phyloP scores from a whole-genome alignment of 2,329 filamentous ascomycete genomes.

The Sordariomycetes sp. region DNA sequence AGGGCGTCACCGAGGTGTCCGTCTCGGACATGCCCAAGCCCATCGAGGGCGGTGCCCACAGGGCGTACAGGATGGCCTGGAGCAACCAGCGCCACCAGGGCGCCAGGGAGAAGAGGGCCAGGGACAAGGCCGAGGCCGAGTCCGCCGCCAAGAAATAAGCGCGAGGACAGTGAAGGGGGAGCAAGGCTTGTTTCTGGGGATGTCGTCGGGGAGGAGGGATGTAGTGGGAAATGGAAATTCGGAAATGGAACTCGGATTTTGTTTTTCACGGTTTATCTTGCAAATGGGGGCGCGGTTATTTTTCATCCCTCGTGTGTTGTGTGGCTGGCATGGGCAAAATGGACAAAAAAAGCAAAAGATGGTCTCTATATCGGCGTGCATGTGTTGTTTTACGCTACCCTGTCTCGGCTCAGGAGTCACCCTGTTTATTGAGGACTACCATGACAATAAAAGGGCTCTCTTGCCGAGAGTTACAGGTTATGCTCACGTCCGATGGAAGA shows the following conservation, averaged over 20 bases:
- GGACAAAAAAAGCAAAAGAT: constrained; percentile 2
- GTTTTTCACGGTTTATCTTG: constrained; percentile 2
- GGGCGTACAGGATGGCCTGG: constrained; percentile 71
- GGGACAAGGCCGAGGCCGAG: constrained; percentile 76
- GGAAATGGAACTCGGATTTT: background rate
- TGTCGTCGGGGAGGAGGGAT: constrained; percentile 3
- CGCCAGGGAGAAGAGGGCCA: constrained; percentile 83
- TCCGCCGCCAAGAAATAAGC: constrained; percentile 67
- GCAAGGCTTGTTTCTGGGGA: background rate
- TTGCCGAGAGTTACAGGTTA: background rate
- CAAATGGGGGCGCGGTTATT: constrained; percentile 3
- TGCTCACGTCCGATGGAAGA: background rate
- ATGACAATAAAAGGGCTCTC: background rate
- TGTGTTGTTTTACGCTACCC: constrained; percentile 1
- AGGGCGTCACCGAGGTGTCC: constrained; percentile 61
- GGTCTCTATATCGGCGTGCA: background rate
- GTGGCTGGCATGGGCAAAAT: background rate
- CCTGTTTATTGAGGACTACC: background rate
- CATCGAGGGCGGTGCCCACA: constrained; percentile 74
- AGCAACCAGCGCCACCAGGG: constrained; percentile 71
- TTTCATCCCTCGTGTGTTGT: constrained; percentile 1
- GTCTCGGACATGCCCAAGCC: constrained; percentile 68
- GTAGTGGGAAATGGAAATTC: background rate
- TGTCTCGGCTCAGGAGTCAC: background rate
- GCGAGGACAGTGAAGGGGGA: constrained; percentile 4